Conservation (phyloP, 2,329 filamentous ascomycete genomes). For the Ophiocordyceps camponoti-rufipedis region DNA sequence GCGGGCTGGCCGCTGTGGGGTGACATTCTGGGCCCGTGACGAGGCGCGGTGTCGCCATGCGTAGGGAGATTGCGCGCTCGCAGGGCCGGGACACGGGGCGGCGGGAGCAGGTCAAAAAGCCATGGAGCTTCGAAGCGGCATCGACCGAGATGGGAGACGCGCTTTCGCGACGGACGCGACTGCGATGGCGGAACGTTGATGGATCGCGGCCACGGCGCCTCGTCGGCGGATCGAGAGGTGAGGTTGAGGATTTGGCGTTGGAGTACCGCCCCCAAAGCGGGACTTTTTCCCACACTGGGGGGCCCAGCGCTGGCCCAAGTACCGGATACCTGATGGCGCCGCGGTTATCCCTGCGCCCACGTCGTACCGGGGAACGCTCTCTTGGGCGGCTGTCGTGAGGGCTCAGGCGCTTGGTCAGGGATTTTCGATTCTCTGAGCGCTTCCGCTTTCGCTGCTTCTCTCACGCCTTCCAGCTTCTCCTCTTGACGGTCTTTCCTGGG, state of each 20-base stretch:
- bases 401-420: too few species aligned
- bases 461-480: too few species aligned
- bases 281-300: conserved; percentile 11
- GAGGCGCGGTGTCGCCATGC: conserved; percentile 37
- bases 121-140: conserved; percentile 30
- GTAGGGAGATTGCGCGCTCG: conserved; percentile 30
- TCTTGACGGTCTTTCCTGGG: too few species aligned
- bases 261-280: conserved; percentile 21
- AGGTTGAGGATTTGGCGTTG: conserved; percentile 29
- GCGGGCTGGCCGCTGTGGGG: conserved; percentile 45
- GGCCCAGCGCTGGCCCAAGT: background rate
- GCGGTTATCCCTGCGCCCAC: background rate
- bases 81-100: conserved; percentile 27
- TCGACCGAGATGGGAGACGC: conserved; percentile 29
- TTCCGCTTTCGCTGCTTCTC: too few species aligned
- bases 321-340: background rate
- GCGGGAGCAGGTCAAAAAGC: conserved; percentile 25
- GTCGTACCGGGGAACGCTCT: background rate
- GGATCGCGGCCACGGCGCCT: conserved; percentile 28
- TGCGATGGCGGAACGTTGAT: conserved; percentile 29
- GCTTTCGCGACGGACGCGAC: conserved; percentile 21
- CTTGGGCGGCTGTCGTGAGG: background rate
- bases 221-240: conserved; percentile 33
- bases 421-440: too few species aligned
- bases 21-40: conserved; percentile 40